Base-by-base conservation (phyloP, 768 basidiomycete species). In the Serendipita indica region DNA sequence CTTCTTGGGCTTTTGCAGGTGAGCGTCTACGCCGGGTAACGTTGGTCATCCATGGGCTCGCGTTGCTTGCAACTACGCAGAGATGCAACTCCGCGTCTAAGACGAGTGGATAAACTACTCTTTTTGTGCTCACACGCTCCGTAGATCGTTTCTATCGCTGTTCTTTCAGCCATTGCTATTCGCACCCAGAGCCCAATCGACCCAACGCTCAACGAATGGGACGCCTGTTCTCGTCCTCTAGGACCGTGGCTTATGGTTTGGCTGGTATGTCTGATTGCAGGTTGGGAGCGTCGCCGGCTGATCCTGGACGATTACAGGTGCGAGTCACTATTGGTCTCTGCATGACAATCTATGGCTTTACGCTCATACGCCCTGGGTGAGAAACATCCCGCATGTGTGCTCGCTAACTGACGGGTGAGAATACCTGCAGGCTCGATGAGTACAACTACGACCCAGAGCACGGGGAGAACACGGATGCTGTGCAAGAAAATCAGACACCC, bases 221-320 rank as follows among this genome's bases (percentile, higher is more conserved):
- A 69, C 25, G 81, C 81, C 0, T 86, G 84, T 62, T 73, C 73
- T 41, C 75, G 79, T 16, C 84, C 84, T 5, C 67, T 86, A 25
- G 84, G 85, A 3, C 69, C 73, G 1, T 86, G 84, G 84, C 77
- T 81, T 57, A 72, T 74, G 33, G 70, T 86, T 3, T 86, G 84
- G 84, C 67, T 81, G 25, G 70, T n/a, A n/a, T n/a, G n/a, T n/a
- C n/a, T n/a, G n/a, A n/a, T n/a, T n/a, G n/a, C n/a, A n/a, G n/a
- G n/a, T n/a, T n/a, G n/a, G n/a, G n/a, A n/a, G n/a, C n/a, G n/a
- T n/a, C n/a, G n/a, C n/a, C n/a, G n/a, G n/a, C n/a, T n/a, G n/a
- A n/a, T n/a, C n/a, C n/a, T n/a, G n/a, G n/a, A n/a, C n/a, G n/a
- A n/a, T n/a, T n/a, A n/a, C n/a, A n/a, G n/a, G n/a, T 74, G 18